Base-by-base conservation (phyloP, 2,329 filamentous ascomycete genomes). In the Chalara sp. region DNA sequence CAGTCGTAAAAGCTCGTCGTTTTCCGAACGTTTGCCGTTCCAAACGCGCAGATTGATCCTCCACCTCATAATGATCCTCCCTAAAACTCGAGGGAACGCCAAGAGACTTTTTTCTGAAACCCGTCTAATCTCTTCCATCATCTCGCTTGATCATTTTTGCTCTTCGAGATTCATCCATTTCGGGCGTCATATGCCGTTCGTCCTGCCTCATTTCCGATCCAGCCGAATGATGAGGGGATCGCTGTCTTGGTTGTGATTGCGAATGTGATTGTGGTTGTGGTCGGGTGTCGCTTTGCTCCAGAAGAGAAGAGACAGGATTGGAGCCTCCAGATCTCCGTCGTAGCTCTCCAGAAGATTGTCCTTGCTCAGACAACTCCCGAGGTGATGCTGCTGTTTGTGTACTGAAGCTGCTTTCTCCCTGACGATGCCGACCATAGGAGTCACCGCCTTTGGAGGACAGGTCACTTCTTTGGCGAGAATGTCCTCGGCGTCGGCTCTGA, bases 381-480 rank as follows among this genome's bases (percentile, higher is more conserved):
- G 61, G 61, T 45, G 60, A 61, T 44, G 56, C 46, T 31, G 53
- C 32, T 31, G 52, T 55, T 43, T 58, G 59, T 6, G 46, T 52
- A 33, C 54, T 58, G 44, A 61, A 61, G 39, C 58, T 53, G 47
- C 59, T 59, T 47, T 64, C 61, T 7, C 56, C 59, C 21, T 62
- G 57, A n/a, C 57, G 62, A 52, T 65, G 62, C n/a, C 73, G 69
- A 55, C 76, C 61, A 43, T 62, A 65, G n/a, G 56, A 55, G 42
- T 63, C 61, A 30, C 48, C 33, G 3, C 61, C 60, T 44, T 62
- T 58, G 37, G 60, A 73, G 7, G 72, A 71, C 53, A 80, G 66
- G 62, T 86, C 84, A 67, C 83, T 87, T 61, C 77, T 75, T 60
- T 84, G 80, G 56, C 84, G 76, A 44, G 77, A 79, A 63, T 87